Percentiles rank a stretch among this genome's conserved stretches.
Conservation (phyloP, 2,329 filamentous ascomycete genomes). For the Fusarium subtropicale region DNA sequence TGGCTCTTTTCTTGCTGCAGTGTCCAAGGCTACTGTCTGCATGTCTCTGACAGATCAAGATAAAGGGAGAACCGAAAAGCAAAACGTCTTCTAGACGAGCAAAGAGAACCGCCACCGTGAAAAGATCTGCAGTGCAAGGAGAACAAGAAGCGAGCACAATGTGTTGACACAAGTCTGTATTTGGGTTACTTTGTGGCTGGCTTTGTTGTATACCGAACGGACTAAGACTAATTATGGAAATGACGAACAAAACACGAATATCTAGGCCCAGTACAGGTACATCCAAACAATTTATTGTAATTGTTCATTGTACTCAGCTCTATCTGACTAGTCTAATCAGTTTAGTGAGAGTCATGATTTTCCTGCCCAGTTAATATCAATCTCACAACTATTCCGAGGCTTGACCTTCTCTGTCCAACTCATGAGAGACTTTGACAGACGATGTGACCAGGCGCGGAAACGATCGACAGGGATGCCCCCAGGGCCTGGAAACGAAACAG, state of each 20-base stretch:
- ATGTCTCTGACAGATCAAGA: slow-evolving; percentile 6
- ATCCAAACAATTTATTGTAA: neutral
- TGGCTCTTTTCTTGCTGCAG: neutral
- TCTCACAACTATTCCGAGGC: slow-evolving; percentile 21
- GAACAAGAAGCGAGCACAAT: neutral
- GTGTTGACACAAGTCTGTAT: neutral
- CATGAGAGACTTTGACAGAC: slow-evolving; percentile 20
- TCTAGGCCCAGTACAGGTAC: neutral
- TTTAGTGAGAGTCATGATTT: slow-evolving; percentile 8
- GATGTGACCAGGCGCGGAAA: slow-evolving; percentile 33
- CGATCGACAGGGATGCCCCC: slow-evolving; percentile 41
- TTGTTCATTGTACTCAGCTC: neutral
- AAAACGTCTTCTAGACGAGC: slow-evolving; percentile 16
- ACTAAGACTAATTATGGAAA: slow-evolving; percentile 28
- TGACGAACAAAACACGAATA: slow-evolving; percentile 8
- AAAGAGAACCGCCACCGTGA: neutral
- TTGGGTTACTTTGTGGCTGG: neutral
- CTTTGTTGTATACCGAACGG: neutral
- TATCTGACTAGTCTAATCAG: neutral
- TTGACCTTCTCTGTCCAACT: slow-evolving; percentile 21
- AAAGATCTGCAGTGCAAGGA: neutral
- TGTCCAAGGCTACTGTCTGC: neutral
- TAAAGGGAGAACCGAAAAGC: slow-evolving; percentile 18
- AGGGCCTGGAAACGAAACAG: slow-evolving; percentile 42
- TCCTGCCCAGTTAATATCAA: neutral